Conservation (phyloP, 2,329 filamentous ascomycete genomes). For the Nannizzia gypsea region DNA sequence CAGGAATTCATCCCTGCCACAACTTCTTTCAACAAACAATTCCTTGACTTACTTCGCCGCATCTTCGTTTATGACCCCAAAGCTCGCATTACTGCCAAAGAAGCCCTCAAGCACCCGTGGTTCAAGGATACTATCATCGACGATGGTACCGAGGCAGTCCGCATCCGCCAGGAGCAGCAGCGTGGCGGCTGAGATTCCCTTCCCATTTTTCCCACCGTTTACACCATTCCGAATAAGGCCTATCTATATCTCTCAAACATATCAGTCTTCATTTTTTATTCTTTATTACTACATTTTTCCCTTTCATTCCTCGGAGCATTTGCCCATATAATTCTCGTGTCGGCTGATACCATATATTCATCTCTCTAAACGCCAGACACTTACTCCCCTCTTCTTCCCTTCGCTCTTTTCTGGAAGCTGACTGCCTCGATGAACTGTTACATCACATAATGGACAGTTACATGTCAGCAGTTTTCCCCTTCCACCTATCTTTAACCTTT, state of each 20-base stretch:
- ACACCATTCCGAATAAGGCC: too few relatives aligned
- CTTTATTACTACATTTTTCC: neutral
- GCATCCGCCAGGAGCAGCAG: constrained; percentile 37
- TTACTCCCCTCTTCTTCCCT: neutral
- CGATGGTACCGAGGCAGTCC: constrained; percentile 53
- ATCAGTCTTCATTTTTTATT: neutral
- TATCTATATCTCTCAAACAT: neutral
- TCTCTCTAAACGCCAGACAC: neutral
- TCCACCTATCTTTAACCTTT: neutral
- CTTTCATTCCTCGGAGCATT: neutral
- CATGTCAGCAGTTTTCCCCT: neutral
- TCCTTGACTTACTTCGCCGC: constrained; percentile 49
- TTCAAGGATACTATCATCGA: constrained; percentile 54
- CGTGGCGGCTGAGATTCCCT: neutral
- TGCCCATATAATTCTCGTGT: neutral
- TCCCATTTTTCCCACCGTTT: neutral
- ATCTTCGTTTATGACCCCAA: constrained; percentile 59
- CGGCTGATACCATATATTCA: neutral
- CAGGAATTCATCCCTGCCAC: constrained; percentile 53
- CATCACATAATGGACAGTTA: neutral
- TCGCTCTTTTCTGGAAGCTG: neutral
- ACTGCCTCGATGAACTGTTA: neutral
- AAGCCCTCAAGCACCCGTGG: constrained; percentile 55
- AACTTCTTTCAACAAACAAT: constrained; percentile 49
- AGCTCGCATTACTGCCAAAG: constrained; percentile 51